These are phyloP conservation scores for Bigelowiella natans DNA, from an alignment of 78 protist species.

Conservation along the genomic window DNA sequence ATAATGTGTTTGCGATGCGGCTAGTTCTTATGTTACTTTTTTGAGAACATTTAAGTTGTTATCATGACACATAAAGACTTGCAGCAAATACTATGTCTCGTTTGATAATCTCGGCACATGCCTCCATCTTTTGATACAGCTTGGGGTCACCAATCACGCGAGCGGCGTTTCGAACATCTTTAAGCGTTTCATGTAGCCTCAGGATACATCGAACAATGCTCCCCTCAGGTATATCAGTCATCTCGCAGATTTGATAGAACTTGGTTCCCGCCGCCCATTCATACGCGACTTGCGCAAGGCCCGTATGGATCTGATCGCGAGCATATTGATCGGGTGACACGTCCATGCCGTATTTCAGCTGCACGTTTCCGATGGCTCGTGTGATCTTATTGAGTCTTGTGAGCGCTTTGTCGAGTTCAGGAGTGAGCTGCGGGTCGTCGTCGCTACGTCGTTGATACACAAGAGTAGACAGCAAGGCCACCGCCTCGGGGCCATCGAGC, in stretches of 20 bases:
- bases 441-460: not conserved
- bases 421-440: not conserved
- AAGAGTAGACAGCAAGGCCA: not conserved
- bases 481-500: not conserved
- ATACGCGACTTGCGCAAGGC: conserved; percentile 30
- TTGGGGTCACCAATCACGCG: conserved; percentile 74
- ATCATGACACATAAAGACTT: conserved; percentile 34
- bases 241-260: conserved; percentile 48
- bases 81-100: conserved; percentile 63
- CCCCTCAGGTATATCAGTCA: conserved; percentile 71
- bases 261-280: conserved; percentile 84
- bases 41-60: too few species aligned
- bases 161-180: conserved; percentile 71
- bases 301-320: not conserved
- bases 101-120: conserved; percentile 61
- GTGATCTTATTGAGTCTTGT: not conserved
- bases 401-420: not conserved
- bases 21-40: too few species aligned
- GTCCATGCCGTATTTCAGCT: not conserved
- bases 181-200: conserved; percentile 71
- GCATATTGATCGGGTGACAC: not conserved
- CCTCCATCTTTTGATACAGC: conserved; percentile 67
- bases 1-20: too few species aligned
- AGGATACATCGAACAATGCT: conserved; percentile 77
- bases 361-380: not conserved